phyloP scores from a whole-genome alignment of 2,329 filamentous ascomycete genomes.

The Dendrostoma leiphaemia region DNA sequence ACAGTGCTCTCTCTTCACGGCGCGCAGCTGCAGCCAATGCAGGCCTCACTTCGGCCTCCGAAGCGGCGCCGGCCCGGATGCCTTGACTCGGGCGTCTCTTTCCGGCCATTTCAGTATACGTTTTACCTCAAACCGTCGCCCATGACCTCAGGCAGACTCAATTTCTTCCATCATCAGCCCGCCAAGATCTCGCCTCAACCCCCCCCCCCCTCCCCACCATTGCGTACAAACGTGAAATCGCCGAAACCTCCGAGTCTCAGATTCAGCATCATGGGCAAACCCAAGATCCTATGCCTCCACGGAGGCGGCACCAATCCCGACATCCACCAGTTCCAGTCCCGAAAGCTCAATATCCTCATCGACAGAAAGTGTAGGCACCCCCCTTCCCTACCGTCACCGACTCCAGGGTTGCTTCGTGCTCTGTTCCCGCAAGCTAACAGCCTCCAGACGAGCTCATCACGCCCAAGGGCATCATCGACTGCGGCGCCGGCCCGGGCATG shows the following conservation, averaged over 20 bases:
- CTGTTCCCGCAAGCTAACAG: too few species aligned
- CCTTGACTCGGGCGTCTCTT: too few species aligned
- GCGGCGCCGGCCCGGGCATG: constrained; percentile 11
- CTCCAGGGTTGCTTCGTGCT: too few species aligned
- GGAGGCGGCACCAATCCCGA: constrained; percentile 12
- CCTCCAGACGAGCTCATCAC: constrained; percentile 13
- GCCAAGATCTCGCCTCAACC: neutral
- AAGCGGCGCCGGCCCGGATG: neutral
- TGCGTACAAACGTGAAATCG: neutral
- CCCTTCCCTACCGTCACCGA: too few species aligned
- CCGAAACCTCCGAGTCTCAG: neutral
- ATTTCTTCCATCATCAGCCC: too few species aligned
- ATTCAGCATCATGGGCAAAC: constrained; percentile 4
- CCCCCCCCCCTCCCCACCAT: neutral
- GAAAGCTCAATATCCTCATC: constrained; percentile 10
- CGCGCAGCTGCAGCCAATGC: constrained; percentile 10
- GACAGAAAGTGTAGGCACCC: constrained; percentile 5
- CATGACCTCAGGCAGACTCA: too few species aligned
- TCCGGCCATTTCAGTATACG: too few species aligned
- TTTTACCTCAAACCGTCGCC: neutral
- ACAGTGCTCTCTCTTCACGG: neutral
- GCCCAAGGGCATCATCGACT: constrained; percentile 10
- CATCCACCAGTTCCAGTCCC: constrained; percentile 11
- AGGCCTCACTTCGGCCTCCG: constrained; percentile 5
- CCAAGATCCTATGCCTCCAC: constrained; percentile 12